phyloP scores from a whole-genome alignment of 129 eudicot genomes.

The Centrapalus pauciflorus region DNA sequence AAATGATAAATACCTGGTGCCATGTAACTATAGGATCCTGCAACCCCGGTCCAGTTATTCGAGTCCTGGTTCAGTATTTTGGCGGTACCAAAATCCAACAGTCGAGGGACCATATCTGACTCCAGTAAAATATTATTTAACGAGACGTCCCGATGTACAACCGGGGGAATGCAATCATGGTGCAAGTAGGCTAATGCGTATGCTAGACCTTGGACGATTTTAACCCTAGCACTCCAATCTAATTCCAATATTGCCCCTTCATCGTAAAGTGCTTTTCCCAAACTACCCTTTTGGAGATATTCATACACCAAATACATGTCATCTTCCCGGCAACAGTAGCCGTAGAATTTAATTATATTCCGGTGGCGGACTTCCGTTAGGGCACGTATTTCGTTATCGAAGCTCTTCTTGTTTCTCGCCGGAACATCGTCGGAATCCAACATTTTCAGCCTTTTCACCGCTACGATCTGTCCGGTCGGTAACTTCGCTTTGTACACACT shows the following conservation, averaged over 20 bases:
- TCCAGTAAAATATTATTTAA: slow-evolving; percentile 66
- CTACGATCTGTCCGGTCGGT: slow-evolving; percentile 51
- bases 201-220: slow-evolving; percentile 66
- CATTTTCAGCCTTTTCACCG: slow-evolving; percentile 44
- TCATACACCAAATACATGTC: slow-evolving; percentile 73
- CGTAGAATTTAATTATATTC: slow-evolving; percentile 75
- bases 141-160: slow-evolving; percentile 81
- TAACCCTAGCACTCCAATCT: slow-evolving; percentile 65
- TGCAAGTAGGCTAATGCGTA: slow-evolving; percentile 94
- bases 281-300: slow-evolving; percentile 73
- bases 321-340: slow-evolving; percentile 54
- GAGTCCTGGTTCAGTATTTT: slow-evolving; percentile 49
- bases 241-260: slow-evolving; percentile 40
- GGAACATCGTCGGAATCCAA: slow-evolving; percentile 46
- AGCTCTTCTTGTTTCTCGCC: slow-evolving; percentile 38
- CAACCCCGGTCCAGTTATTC: slow-evolving; percentile 69
- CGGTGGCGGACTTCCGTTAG: slow-evolving; percentile 78
- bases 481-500: slow-evolving; percentile 70
- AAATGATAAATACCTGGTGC: slow-evolving; percentile 71
- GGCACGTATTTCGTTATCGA: slow-evolving; percentile 76
- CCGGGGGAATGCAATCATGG: slow-evolving; percentile 74
- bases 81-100: slow-evolving; percentile 92
- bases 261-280: slow-evolving; percentile 51
- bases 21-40: slow-evolving; percentile 93
- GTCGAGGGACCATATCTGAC: slow-evolving; percentile 60